A percentile compares a stretch with the other conserved stretches of the same genome.
phyloP scores from a whole-genome alignment of 495 filamentous ascomycete genomes.

The Penicillium manginii region DNA sequence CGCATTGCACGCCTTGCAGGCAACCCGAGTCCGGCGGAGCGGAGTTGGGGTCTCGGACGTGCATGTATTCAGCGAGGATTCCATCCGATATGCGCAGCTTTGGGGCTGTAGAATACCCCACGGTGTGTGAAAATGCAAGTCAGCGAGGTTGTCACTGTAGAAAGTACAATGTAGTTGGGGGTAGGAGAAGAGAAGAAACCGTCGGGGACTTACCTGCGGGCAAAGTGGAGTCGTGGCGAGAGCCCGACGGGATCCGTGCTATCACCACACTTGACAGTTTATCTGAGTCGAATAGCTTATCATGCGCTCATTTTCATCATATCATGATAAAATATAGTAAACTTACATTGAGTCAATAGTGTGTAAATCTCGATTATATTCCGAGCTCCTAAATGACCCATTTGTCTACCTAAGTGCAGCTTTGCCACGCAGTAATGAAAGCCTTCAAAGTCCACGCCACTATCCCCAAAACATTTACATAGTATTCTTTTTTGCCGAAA shows the following conservation, averaged over 20 bases:
- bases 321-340: too few species aligned
- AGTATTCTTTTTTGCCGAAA: neutral
- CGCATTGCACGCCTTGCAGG: slow-evolving; percentile 40
- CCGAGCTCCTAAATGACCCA: too few species aligned
- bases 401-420: too few species aligned
- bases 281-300: too few species aligned
- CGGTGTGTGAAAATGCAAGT: neutral
- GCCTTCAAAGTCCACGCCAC: too few species aligned
- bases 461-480: too few species aligned
- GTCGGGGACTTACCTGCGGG: neutral
- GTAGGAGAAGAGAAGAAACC: neutral
- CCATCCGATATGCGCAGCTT: neutral
- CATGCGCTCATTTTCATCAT: too few species aligned
- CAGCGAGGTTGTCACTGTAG: neutral
- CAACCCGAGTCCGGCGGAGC: slow-evolving; percentile 28
- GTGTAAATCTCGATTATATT: too few species aligned
- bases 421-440: too few species aligned
- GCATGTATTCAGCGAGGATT: neutral
- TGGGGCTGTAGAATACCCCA: neutral
- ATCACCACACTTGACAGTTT: neutral
- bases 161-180: slow-evolving; percentile 1
- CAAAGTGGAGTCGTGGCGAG: neutral
- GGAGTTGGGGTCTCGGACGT: neutral
- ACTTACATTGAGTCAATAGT: too few species aligned
- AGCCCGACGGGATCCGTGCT: slow-evolving; percentile 2